phyloP scores from a whole-genome alignment of 257 asterid species.

The Agastache rugosa region DNA sequence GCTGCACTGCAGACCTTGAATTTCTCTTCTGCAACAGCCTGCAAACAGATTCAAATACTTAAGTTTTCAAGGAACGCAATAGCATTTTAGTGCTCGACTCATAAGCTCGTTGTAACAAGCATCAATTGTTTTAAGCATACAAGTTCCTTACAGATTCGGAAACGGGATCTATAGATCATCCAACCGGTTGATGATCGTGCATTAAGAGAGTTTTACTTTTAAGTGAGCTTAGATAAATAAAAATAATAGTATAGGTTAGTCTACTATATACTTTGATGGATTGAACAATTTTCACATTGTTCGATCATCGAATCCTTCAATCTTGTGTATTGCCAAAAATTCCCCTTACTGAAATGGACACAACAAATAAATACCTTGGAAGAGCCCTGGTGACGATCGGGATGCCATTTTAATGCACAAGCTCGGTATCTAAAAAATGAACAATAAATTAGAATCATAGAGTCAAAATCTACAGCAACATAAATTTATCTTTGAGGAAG shows the following conservation, averaged over 20 bases:
- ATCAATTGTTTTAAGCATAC: not conserved
- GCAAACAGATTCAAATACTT: slow-evolving; percentile 31
- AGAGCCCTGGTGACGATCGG: slow-evolving; percentile 96
- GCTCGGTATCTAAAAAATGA: slow-evolving; percentile 69
- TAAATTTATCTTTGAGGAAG: slow-evolving; percentile 14
- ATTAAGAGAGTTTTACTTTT: not conserved
- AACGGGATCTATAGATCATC: not conserved
- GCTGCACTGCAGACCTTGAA: slow-evolving; percentile 96
- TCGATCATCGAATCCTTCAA: not conserved
- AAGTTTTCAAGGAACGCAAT: not conserved
- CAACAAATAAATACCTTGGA: slow-evolving; percentile 63
- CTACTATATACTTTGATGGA: no score
- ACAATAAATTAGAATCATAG: slow-evolving; percentile 12
- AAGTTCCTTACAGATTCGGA: not conserved
- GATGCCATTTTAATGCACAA: slow-evolving; percentile 98
- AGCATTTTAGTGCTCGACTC: not conserved
- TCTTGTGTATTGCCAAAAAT: not conserved
- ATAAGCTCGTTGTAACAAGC: not conserved
- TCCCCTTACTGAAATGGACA: not conserved
- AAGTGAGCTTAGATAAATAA: not conserved
- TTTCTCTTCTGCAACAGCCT: slow-evolving; percentile 89
- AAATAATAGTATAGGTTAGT: no score
- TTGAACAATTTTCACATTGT: not conserved
- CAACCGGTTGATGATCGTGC: not conserved
- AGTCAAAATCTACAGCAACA: not conserved